Evolutionary conservation across 2,329 filamentous ascomycete species (phyloP).

Genomic region (Thelonectria olida): DNA sequence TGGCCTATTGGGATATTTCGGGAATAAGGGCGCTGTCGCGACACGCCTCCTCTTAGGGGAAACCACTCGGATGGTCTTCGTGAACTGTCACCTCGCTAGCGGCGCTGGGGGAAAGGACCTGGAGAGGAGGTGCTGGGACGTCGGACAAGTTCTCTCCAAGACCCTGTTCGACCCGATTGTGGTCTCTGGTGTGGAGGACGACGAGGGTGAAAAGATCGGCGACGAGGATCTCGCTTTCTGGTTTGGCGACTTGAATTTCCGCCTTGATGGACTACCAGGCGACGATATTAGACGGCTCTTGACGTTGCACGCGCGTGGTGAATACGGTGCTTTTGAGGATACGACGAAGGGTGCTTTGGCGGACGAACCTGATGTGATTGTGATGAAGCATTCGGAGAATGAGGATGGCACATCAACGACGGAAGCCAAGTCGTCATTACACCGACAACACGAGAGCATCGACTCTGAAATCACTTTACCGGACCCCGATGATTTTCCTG

Average conservation of each 20-base stretch:
- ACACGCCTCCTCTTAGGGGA: constrained; percentile 87
- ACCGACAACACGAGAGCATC: constrained; percentile 48
- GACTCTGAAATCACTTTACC: constrained; percentile 58
- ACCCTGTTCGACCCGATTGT: constrained; percentile 81
- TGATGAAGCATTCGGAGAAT: constrained; percentile 55
- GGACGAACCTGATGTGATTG: constrained; percentile 60
- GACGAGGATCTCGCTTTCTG: constrained; percentile 96
- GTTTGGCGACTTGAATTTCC: constrained; percentile 96
- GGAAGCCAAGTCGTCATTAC: constrained; percentile 43
- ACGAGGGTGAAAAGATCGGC: constrained; percentile 77
- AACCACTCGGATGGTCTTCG: constrained; percentile 86
- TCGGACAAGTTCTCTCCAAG: constrained; percentile 77
- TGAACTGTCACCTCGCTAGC: constrained; percentile 92
- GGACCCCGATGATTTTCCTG: constrained; percentile 71
- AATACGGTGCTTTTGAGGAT: constrained; percentile 69
- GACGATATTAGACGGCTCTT: constrained; percentile 89
- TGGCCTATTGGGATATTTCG: constrained; percentile 90
- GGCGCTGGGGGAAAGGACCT: constrained; percentile 80
- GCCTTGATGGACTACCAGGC: constrained; percentile 86
- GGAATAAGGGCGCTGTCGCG: constrained; percentile 92
- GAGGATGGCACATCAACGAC: constrained; percentile 53
- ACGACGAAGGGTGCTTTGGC: constrained; percentile 46
- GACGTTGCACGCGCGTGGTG: constrained; percentile 81
- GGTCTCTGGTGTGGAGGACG: constrained; percentile 70
- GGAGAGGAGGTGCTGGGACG: constrained; percentile 91